Conservation (phyloP, 2,329 filamentous ascomycete species). For the Teratosphaeria pseudoeucalypti region DNA sequence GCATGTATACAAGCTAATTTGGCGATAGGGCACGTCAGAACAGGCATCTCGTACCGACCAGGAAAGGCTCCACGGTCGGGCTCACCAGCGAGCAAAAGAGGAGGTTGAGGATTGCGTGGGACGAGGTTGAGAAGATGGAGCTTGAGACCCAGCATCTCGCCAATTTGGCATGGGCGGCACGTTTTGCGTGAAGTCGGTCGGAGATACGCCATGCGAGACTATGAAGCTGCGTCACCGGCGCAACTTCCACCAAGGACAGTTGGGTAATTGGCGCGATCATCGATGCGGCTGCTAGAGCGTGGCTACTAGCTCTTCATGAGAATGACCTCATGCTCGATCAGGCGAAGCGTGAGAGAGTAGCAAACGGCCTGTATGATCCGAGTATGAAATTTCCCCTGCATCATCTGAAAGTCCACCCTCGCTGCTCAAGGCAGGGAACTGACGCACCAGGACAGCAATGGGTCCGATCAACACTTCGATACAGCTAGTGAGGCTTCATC, state of each 20-base stretch:
- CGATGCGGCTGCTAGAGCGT: no score
- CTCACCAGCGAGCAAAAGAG: background rate
- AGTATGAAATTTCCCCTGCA: no score
- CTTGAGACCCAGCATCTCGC: background rate
- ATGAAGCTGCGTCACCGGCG: no score
- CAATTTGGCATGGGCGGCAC: background rate
- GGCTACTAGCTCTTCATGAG: no score
- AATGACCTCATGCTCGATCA: no score
- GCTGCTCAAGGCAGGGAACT: background rate
- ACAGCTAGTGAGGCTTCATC: background rate
- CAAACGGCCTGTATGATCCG: background rate
- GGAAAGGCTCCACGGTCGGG: background rate
- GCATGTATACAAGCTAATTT: background rate
- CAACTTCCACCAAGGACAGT: no score
- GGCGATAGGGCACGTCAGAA: background rate
- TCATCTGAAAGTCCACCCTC: background rate
- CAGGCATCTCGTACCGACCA: background rate
- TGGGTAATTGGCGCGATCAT: no score
- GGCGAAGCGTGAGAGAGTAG: background rate
- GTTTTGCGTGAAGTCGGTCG: background rate
- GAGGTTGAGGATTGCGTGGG: background rate
- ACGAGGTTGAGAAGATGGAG: background rate
- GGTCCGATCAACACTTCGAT: background rate
- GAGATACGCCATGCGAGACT: background rate
- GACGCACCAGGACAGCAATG: background rate